A percentile compares a stretch with the other conserved stretches of the same genome.
Evolutionary conservation across 352 stramenopile genomes (phyloP).

Genomic region (Phytophthora pisi): DNA sequence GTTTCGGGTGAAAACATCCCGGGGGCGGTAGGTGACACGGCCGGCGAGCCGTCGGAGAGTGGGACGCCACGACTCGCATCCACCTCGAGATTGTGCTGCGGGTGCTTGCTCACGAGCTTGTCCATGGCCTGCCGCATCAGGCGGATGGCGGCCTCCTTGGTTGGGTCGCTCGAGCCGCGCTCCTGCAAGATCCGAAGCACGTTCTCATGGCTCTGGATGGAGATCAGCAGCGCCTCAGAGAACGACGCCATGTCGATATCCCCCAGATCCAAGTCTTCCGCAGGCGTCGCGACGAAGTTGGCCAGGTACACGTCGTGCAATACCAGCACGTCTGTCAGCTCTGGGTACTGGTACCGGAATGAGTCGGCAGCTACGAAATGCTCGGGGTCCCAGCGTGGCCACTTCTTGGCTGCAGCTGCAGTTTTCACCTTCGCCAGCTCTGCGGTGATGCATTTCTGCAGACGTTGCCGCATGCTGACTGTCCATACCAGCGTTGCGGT

Average conservation of each 20-base stretch:
- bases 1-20: conserved; percentile 13
- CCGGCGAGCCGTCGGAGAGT: conserved; percentile 20
- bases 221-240: conserved; percentile 78
- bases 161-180: conserved; percentile 59
- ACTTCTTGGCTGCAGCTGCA: conserved; percentile 51
- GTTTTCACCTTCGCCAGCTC: conserved; percentile 77
- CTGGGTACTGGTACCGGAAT: conserved; percentile 85
- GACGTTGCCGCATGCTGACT: conserved; percentile 60
- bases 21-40: conserved; percentile 12
- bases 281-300: conserved; percentile 66
- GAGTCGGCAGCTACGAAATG: conserved; percentile 88
- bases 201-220: conserved; percentile 84
- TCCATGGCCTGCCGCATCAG: conserved; percentile 78
- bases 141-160: conserved; percentile 60
- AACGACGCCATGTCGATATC: conserved; percentile 81
- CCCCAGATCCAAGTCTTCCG: conserved; percentile 57
- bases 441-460: conserved; percentile 55
- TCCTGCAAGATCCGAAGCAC: conserved; percentile 79
- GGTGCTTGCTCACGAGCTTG: conserved; percentile 77
- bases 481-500: conserved; percentile 81
- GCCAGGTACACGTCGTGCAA: conserved; percentile 84
- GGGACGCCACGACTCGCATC: conserved; percentile 1
- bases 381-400: conserved; percentile 82
- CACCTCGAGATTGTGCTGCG: conserved; percentile 82
- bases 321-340: conserved; percentile 76